Evolutionary conservation across 371 early-diverging fungal genomes (phyloP), one percentile per base, ranked within the genome.

Genomic region (Batkoa obscura): DNA sequence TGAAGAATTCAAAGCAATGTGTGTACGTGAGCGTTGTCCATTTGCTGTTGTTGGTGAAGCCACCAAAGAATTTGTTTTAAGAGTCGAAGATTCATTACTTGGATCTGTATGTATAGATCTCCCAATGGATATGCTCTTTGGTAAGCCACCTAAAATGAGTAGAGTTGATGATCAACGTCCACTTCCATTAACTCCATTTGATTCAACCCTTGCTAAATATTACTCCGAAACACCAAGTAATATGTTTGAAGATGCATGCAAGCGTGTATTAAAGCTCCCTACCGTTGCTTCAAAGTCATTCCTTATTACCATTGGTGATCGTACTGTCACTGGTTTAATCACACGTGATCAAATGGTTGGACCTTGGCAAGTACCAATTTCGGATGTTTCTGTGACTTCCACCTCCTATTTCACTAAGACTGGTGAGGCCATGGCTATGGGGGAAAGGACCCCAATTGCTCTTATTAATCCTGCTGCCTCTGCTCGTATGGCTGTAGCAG

Each of bases 341-440:
- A 85, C 84, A 10, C 86, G 93, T 50, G 97, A 96, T 57, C 97
- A 94, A 63, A 81, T 93, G 80, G 95, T 94, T 33, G 95, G 97
- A 3, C 90, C 92, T 0, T 94, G 93, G 92, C 94, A 95, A 68
- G 78, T 89, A 13, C 95, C 97, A 43, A 93, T 96, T 23, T 87
- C 95, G 33, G 94, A 96, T 66, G 94, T 91, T 5, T 83, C 90
- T 1, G 90, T 96, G 4, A 86, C 85, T 4, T 75, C 78, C 4
- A 80, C 91, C 2, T 76, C 82, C 23, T 75, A 81, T 59, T 80
- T 80, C 56, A 72, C 81, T 32, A 59, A 64, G 12, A 78, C 80
- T 0, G 97, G 94, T 63, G 90, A 94, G 68, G 92, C 93, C 15
- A 94, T 94, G 93, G 88, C 95, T 3, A 83, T 92, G 84, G 97